Evolutionary conservation across 2,329 filamentous ascomycete species (phyloP).

Genomic region (Paraconiothyrium sp.): DNA sequence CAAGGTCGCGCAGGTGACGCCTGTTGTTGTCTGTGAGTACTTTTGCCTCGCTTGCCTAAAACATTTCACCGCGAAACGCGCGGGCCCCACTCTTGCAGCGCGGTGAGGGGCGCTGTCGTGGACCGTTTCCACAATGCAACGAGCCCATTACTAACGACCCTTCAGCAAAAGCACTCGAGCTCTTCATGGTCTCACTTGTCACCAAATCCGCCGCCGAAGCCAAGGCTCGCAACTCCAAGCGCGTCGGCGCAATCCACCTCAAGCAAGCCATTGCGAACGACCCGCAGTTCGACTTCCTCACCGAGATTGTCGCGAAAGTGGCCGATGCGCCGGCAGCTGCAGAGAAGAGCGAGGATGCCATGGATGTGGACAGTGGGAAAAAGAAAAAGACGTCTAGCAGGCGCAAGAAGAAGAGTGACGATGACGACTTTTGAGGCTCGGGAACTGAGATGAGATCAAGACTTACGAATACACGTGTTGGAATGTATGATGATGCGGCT

Average conservation of each 20-base stretch:
- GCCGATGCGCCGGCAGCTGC: slow-evolving; percentile 65
- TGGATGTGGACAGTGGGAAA: slow-evolving; percentile 51
- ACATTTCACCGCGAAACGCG: neutral
- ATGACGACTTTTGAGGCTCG: slow-evolving; percentile 45
- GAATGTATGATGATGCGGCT: neutral
- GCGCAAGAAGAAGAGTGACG: slow-evolving; percentile 51
- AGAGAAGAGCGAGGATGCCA: slow-evolving; percentile 57
- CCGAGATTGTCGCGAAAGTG: slow-evolving; percentile 88
- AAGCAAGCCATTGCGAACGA: slow-evolving; percentile 89
- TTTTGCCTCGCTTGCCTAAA: neutral
- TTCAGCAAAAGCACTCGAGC: slow-evolving; percentile 86
- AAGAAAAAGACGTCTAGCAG: slow-evolving; percentile 54
- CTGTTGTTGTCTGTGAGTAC: slow-evolving; percentile 81
- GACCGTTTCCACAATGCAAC: neutral
- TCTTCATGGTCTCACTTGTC: slow-evolving; percentile 97
- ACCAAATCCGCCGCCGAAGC: slow-evolving; percentile 88
- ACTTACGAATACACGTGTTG: slow-evolving; percentile 8
- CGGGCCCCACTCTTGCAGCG: too few relatives aligned
- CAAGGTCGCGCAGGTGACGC: slow-evolving; percentile 97
- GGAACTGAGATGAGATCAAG: neutral
- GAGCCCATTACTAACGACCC: slow-evolving; percentile 3
- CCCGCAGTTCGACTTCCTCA: slow-evolving; percentile 92
- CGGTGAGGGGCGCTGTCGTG: too few relatives aligned
- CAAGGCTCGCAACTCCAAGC: slow-evolving; percentile 82
- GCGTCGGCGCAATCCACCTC: slow-evolving; percentile 88